phyloP scores from a whole-genome alignment of 495 filamentous ascomycete species.

The Aspergillus mulundensis region DNA sequence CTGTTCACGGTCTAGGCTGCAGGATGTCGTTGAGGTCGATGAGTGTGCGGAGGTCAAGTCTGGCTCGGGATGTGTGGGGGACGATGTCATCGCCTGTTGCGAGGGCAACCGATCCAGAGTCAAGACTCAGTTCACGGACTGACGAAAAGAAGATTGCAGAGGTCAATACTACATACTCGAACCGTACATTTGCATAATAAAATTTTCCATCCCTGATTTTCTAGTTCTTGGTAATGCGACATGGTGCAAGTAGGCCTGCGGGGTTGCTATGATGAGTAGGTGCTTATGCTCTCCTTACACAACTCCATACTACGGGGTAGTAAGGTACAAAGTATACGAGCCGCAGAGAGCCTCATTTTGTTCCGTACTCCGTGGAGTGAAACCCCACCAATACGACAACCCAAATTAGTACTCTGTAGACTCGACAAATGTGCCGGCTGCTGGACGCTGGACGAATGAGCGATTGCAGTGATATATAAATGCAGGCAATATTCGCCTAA shows the following conservation, averaged over 20 bases:
- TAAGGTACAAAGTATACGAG: neutral
- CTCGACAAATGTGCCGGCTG: neutral
- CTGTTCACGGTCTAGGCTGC: neutral
- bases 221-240: neutral
- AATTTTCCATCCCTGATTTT: neutral
- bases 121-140: neutral
- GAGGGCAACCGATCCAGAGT: neutral
- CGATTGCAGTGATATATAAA: neutral
- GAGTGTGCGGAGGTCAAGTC: neutral
- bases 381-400: no score
- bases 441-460: neutral
- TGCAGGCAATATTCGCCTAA: neutral
- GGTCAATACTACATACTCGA: no score
- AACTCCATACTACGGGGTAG: neutral
- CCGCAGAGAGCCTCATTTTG: neutral
- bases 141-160: neutral
- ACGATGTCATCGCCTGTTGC: constrained; percentile 12
- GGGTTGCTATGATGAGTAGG: no score
- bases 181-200: no score
- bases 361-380: no score
- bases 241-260: no score
- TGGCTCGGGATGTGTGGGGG: constrained; percentile 4
- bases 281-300: neutral
- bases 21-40: neutral
- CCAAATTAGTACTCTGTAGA: neutral